Conservation (phyloP, 2,329 filamentous ascomycete species). For the Trichoderma pleuroti region DNA sequence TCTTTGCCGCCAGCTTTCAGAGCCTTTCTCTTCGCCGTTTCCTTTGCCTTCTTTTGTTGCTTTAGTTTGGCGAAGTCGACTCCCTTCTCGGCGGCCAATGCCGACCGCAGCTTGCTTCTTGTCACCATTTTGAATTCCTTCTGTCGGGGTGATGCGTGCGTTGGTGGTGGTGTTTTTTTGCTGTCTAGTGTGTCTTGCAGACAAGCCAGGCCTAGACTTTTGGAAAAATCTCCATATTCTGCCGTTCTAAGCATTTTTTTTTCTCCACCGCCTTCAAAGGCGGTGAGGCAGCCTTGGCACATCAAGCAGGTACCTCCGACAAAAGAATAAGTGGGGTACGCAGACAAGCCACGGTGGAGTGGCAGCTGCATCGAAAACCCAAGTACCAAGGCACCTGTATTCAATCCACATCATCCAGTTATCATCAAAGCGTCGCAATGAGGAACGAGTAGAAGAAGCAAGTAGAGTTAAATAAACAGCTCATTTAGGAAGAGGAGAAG, state of each 20-base stretch:
- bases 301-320: not conserved
- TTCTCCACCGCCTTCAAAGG: slow-evolving; percentile 5
- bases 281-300: slow-evolving; percentile 18
- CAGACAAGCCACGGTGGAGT: not conserved
- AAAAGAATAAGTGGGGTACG: not conserved
- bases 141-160: not conserved
- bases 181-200: not conserved
- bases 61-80: slow-evolving; percentile 51
- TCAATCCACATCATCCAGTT: too few relatives aligned
- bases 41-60: slow-evolving; percentile 47
- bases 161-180: not conserved
- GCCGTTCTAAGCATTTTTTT: slow-evolving; percentile 9
- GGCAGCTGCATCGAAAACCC: not conserved
- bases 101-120: slow-evolving; percentile 51
- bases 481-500: too few relatives aligned
- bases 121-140: slow-evolving; percentile 38
- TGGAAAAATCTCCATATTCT: slow-evolving; percentile 16
- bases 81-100: slow-evolving; percentile 53
- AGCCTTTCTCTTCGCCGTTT: slow-evolving; percentile 39
- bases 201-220: not conserved
- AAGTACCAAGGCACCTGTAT: not conserved
- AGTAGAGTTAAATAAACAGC: too few relatives aligned
- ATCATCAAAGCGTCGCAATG: too few relatives aligned
- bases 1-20: slow-evolving; percentile 25
- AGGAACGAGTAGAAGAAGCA: too few relatives aligned